Conservation (phyloP, 495 filamentous ascomycete species). For the Tuber indicum region DNA sequence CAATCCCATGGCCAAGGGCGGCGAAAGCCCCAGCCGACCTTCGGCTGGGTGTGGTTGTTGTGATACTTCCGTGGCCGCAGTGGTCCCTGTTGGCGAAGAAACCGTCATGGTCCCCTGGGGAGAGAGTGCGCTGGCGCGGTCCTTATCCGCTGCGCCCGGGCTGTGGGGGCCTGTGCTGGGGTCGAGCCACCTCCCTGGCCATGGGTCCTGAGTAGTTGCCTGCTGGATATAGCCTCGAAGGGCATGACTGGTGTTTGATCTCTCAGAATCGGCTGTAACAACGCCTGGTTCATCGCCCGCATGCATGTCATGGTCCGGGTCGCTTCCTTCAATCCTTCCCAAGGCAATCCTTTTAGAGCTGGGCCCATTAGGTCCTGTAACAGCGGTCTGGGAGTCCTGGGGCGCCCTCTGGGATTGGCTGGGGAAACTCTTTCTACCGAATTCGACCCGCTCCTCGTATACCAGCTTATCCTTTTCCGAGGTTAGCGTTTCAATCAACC, state of each 20-base stretch:
- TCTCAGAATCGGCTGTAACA: neutral
- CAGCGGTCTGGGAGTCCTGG: neutral
- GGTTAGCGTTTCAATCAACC: neutral
- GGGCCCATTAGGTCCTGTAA: neutral
- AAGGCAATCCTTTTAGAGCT: neutral
- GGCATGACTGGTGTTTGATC: neutral
- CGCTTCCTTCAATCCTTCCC: conserved; percentile 15
- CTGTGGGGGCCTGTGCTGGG: neutral
- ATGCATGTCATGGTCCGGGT: conserved; percentile 11
- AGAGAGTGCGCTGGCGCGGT: neutral
- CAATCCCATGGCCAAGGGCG: neutral
- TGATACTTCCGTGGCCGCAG: neutral
- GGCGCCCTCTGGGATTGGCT: neutral
- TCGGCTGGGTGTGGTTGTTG: neutral
- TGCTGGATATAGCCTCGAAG: neutral
- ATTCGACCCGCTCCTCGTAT: neutral
- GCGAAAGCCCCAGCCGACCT: neutral
- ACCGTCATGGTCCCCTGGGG: neutral
- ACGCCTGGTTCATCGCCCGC: neutral
- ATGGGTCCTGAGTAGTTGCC: conserved; percentile 1
- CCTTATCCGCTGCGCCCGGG: neutral
- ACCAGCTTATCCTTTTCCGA: conserved; percentile 7
- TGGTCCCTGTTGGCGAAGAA: neutral
- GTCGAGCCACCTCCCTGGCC: neutral
- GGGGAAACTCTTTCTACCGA: neutral